Evolutionary conservation across 306 rosid species (phyloP).

Genomic region (Gynostemma pentaphyllum): DNA sequence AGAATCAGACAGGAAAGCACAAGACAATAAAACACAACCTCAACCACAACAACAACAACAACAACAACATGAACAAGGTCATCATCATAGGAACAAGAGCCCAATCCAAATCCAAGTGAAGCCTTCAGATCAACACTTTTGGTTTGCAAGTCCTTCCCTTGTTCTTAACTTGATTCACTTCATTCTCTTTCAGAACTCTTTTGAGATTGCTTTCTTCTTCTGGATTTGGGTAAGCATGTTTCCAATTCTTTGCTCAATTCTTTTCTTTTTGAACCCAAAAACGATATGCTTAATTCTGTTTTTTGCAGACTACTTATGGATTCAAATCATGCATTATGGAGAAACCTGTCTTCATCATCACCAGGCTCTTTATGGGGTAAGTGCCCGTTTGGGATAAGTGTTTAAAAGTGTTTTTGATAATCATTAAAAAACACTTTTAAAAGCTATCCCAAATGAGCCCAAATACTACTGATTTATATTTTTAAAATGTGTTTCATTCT

Average conservation of each 20-base stretch:
- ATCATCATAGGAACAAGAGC: background rate
- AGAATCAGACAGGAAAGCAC: slow-evolving; percentile 18
- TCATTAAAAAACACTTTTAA: no score
- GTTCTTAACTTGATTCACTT: slow-evolving; percentile 70
- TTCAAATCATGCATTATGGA: slow-evolving; percentile 82
- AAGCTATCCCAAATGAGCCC: no score
- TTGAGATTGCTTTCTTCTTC: slow-evolving; percentile 90
- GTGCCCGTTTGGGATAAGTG: no score
- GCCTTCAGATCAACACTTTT: slow-evolving; percentile 68
- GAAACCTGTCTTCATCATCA: slow-evolving; percentile 43
- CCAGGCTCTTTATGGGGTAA: slow-evolving; percentile 84
- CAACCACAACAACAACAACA: background rate
- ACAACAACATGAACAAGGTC: background rate
- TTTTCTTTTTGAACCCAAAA: background rate
- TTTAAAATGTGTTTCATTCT: no score
- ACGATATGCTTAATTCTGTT: no score
- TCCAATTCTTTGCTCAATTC: background rate
- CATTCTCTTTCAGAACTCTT: slow-evolving; percentile 85
- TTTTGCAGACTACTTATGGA: slow-evolving; percentile 65
- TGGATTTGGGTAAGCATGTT: slow-evolving; percentile 60
- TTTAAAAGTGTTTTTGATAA: no score
- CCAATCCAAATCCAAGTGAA: slow-evolving; percentile 32
- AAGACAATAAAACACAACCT: slow-evolving; percentile 10
- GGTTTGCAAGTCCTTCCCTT: slow-evolving; percentile 54
- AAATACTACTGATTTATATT: no score